phyloP scores from a whole-genome alignment of 805 yeast species.

The Ogataea pignaliae region DNA sequence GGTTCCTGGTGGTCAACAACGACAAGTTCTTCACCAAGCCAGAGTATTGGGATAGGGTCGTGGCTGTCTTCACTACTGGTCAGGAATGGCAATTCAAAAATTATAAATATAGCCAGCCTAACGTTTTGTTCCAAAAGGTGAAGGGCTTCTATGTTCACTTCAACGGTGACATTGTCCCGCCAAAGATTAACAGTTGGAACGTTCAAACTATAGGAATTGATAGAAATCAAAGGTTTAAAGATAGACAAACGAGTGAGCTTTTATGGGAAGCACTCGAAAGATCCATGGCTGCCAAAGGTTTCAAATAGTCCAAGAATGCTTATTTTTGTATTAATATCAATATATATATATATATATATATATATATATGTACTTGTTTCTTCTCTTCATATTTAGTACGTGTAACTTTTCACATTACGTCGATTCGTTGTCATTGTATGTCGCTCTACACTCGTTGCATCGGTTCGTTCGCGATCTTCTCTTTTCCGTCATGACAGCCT shows the following conservation, averaged over 20 bases:
- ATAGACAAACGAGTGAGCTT: constrained; percentile 76
- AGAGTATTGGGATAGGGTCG: constrained; percentile 97
- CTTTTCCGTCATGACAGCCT: too few species aligned
- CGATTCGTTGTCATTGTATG: too few species aligned
- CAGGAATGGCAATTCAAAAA: constrained; percentile 95
- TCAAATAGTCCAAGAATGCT: constrained; percentile 20
- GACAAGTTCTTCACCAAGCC: constrained; percentile 86
- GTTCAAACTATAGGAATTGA: constrained; percentile 76
- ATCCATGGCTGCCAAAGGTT: constrained; percentile 66
- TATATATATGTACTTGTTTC: too few species aligned
- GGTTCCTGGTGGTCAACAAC: constrained; percentile 80
- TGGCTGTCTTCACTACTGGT: constrained; percentile 94
- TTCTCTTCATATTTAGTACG: too few species aligned
- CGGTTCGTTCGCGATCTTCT: too few species aligned
- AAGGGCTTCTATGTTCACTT: constrained; percentile 78
- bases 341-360: too few species aligned
- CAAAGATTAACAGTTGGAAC: constrained; percentile 79
- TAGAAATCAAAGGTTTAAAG: constrained; percentile 79
- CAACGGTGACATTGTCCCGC: constrained; percentile 76
- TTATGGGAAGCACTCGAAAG: constrained; percentile 84
- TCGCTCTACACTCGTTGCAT: too few species aligned
- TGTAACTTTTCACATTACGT: too few species aligned
- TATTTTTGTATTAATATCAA: background rate
- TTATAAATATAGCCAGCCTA: constrained; percentile 81
- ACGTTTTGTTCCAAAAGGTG: constrained; percentile 72